These are phyloP conservation scores for Salix suchowensis DNA, from an alignment of 345 rosid genomes.

Conservation along the genomic window DNA sequence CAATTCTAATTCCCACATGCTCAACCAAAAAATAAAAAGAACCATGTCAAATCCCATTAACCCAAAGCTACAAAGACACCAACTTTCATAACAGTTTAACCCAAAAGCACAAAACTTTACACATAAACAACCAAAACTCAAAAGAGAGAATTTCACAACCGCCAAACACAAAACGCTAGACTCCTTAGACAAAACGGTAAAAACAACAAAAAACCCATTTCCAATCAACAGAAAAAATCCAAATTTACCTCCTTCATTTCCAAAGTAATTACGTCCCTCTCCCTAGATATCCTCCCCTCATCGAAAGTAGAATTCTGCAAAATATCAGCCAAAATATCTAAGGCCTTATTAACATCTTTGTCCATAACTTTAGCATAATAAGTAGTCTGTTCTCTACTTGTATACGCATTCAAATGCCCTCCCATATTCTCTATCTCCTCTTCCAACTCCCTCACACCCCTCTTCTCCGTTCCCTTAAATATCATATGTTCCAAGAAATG, in stretches of 20 bases:
- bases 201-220: slow-evolving; percentile 1
- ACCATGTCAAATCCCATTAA: background rate
- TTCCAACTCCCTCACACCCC: slow-evolving; percentile 56
- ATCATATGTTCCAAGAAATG: slow-evolving; percentile 98
- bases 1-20: background rate
- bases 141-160: background rate
- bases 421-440: slow-evolving; percentile 98
- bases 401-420: slow-evolving; percentile 90
- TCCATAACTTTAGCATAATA: slow-evolving; percentile 90
- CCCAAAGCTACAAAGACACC: background rate
- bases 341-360: slow-evolving; percentile 58
- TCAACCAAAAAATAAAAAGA: background rate
- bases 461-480: slow-evolving; percentile 79
- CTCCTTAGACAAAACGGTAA: too few species aligned
- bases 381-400: slow-evolving; percentile 92
- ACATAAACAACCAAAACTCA: background rate
- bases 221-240: background rate
- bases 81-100: background rate
- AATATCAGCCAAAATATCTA: slow-evolving; percentile 85
- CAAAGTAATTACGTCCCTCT: slow-evolving; percentile 33
- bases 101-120: background rate
- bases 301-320: slow-evolving; percentile 71
- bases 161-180: background rate
- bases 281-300: slow-evolving; percentile 20
- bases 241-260: slow-evolving; percentile 35